Evolutionary conservation across 164 flowering plant genomes (phyloP).

Genomic region (Brasenia schreberi): DNA sequence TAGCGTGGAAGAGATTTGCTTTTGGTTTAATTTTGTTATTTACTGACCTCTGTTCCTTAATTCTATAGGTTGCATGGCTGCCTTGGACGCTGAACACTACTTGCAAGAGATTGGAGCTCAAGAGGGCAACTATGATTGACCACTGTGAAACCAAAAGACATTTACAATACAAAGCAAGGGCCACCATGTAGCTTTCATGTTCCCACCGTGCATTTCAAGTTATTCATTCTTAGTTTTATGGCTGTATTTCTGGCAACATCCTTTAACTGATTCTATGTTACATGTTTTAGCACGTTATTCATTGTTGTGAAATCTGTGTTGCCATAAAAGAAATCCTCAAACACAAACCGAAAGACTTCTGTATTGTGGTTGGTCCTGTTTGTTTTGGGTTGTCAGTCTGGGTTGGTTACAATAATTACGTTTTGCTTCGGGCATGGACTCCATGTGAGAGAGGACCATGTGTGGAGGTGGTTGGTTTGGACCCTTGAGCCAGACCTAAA

Average conservation of each 20-base stretch:
- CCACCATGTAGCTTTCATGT: not conserved
- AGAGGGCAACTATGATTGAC: conserved; percentile 60
- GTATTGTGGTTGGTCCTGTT: no score
- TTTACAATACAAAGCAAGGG: not conserved
- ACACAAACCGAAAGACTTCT: no score
- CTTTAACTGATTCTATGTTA: not conserved
- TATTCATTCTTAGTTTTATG: not conserved
- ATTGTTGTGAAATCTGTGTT: no score
- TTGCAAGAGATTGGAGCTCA: conserved; percentile 82
- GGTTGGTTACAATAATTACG: no score
- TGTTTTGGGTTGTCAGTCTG: no score
- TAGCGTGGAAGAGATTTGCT: no score
- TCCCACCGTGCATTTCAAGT: not conserved
- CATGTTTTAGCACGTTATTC: not conserved
- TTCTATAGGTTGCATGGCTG: conserved; percentile 92
- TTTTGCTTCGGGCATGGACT: no score
- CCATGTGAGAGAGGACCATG: no score
- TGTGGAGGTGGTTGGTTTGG: no score
- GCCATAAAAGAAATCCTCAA: no score
- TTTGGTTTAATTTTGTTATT: not conserved
- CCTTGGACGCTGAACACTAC: conserved; percentile 91
- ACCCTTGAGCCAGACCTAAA: no score
- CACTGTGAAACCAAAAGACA: not conserved
- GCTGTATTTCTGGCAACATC: not conserved
- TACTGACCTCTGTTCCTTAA: not conserved